Evolutionary conservation across 768 basidiomycete species (phyloP), one percentile per base, ranked within the genome.

Genomic region (Lactifluus volemus): DNA sequence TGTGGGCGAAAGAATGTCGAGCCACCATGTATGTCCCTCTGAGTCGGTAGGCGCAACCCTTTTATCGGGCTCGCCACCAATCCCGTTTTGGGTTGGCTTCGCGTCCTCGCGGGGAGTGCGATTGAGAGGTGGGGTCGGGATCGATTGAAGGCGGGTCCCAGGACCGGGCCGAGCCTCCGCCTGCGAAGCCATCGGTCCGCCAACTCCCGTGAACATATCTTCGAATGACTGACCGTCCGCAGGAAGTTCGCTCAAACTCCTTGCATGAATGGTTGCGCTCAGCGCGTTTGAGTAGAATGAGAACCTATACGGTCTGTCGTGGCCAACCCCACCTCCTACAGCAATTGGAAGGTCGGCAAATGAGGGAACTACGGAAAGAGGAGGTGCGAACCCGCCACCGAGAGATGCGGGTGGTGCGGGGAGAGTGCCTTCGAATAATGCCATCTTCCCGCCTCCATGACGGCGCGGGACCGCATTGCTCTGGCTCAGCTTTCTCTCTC

Each of bases 251-350:
- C 89, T 85, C 15, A 99, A 75, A 63, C 88, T 94, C 17, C 94
- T 82, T 0, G 97, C 91, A 75, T 98, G 96, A 51, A 99, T 98
- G 1, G 97, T 98, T 0, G 93, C 88, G 3, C 87, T 84, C 52
- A 97, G 77, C 4, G 88, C 81, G 68, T 97, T 98, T 17, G 92
- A 98, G 74, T 98, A 99, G 76, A 98, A 99, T 0, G 97, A 98
- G 75, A 98, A 99, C 49, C 97, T 83, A 70, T 98, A 98, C 9
- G 95, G 96, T 68, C 93, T 79, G 68, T 94, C 92, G 65, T 93
- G 87, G 1, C 73, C 73, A 2, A 64, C 64, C 14, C 48, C 55
- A 0, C 8, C 67, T 57, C 38, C 54, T 34, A n/a, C 29, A 15
- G 52, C 32, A 3, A 53, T 29, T 4, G 65, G 63, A 12, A 80